Base-by-base conservation (phyloP, 2,329 filamentous ascomycete species). In the Ceratocystis diversiconidia region DNA sequence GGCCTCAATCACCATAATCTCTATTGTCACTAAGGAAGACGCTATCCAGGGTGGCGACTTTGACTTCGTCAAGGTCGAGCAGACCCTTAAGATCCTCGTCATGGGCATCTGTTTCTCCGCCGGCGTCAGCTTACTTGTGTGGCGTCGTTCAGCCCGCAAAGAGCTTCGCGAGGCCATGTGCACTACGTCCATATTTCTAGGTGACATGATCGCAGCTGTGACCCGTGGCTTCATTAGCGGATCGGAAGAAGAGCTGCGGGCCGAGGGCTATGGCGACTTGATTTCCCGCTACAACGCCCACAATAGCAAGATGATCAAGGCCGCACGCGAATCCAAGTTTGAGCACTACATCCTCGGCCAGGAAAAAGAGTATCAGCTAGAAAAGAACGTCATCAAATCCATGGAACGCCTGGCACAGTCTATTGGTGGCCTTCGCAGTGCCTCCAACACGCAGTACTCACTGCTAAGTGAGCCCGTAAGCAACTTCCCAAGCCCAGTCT, bases 21-120 rank as follows among this genome's bases (percentile, higher is more conserved):
- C 89, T 1, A 84, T 95, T 59, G 78, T 96, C 68, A 96, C 92
- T 10, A 95, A 95, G 75, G 92, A 96, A 74, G 91, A 90, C 62
- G 85, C 90, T 1, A 86, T 96, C 0, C 89, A 95, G 71, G 85
- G 82, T 43, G 90, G 89, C 5, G 86, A 87, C 63, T 90, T 96
- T 71, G 91, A 88, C 0, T 85, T 88, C 70, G 84, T 84, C 67
- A 95, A 95, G 75, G 87, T 96, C 63, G 78, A 85, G 0, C 89
- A 95, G 73, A 86, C 92, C 30, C 77, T 94, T 70, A 90, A 91
- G 73, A 92, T 95, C 82, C 80, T 95, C 59, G 74, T 88, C n/a
- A 84, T 92, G 77, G 90, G 88, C 36, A 87, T 92, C 41, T 75
- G 81, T 19, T 84, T 84, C 66, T 86, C 88, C 1, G 85, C 87